phyloP scores from a whole-genome alignment of 2,329 filamentous ascomycete genomes.

The Nemania bipapillata region DNA sequence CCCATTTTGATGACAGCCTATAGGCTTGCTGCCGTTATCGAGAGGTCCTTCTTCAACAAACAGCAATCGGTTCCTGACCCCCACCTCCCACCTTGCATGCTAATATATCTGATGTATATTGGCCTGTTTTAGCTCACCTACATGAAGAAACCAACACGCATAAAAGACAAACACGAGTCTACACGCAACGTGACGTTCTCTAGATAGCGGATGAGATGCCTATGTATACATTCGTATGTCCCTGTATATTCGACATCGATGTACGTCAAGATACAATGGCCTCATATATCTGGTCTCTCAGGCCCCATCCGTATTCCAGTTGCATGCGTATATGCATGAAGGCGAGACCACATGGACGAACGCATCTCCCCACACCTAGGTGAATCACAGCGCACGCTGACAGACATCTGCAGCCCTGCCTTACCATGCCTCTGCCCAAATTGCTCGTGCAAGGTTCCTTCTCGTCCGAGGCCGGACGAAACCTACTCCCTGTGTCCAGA shows the following conservation, averaged over 20 bases:
- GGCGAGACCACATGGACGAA: not conserved
- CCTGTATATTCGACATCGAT: constrained; percentile 21
- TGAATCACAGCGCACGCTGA: constrained; percentile 18
- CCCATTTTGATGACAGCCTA: constrained; percentile 17
- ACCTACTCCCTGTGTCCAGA: constrained; percentile 1
- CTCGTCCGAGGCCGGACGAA: not conserved
- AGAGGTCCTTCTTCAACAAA: constrained; percentile 14
- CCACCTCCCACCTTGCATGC: constrained; percentile 17
- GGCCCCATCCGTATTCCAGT: constrained; percentile 7
- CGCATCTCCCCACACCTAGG: constrained; percentile 27
- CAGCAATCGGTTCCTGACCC: constrained; percentile 8
- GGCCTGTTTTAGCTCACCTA: constrained; percentile 25
- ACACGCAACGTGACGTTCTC: constrained; percentile 3
- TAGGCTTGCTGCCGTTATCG: constrained; percentile 25
- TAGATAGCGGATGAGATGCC: constrained; percentile 5
- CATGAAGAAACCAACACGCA: constrained; percentile 30
- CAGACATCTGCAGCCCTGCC: constrained; percentile 12
- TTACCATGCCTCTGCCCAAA: not conserved
- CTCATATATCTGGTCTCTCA: not conserved
- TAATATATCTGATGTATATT: constrained; percentile 14
- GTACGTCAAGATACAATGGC: constrained; percentile 5
- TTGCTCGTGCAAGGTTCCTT: not conserved
- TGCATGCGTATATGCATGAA: constrained; percentile 27
- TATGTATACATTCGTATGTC: constrained; percentile 21
- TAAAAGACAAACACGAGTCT: constrained; percentile 14